Evolutionary conservation across 2,329 filamentous ascomycete species (phyloP).

Genomic region (Purpureocillium takamizusanense): DNA sequence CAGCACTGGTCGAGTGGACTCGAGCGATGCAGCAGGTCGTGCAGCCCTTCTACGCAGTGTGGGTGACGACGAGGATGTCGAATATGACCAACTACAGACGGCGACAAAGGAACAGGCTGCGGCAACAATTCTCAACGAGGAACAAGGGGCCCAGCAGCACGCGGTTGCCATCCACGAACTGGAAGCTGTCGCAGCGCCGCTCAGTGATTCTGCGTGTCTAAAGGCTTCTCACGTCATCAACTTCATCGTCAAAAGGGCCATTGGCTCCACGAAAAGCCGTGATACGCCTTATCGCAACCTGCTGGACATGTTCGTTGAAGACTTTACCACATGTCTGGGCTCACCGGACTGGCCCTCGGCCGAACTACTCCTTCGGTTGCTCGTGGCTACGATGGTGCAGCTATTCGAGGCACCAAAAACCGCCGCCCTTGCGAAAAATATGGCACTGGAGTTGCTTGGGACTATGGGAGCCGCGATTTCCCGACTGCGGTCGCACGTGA

Average conservation of each 20-base stretch:
- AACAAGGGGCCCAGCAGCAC: conserved; percentile 43
- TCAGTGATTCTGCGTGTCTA: conserved; percentile 60
- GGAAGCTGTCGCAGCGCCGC: conserved; percentile 44
- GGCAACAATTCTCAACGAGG: conserved; percentile 41
- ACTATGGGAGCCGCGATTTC: conserved; percentile 87
- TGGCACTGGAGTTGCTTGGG: conserved; percentile 85
- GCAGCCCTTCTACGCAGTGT: conserved; percentile 29
- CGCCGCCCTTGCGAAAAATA: conserved; percentile 73
- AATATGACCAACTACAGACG: conserved; percentile 15
- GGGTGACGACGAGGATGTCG: conserved; percentile 28
- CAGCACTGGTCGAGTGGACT: conserved; percentile 59
- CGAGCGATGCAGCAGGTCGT: conserved; percentile 27
- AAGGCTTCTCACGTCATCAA: conserved; percentile 77
- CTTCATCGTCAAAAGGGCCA: conserved; percentile 79
- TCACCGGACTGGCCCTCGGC: conserved; percentile 91
- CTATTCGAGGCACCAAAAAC: conserved; percentile 77
- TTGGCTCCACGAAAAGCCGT: conserved; percentile 82
- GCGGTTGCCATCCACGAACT: conserved; percentile 50
- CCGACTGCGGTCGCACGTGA: conserved; percentile 65
- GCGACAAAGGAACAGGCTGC: conserved; percentile 20
- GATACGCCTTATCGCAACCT: conserved; percentile 94
- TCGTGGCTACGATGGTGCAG: conserved; percentile 71
- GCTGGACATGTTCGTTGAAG: conserved; percentile 89
- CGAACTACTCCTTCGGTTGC: conserved; percentile 69
- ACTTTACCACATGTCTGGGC: conserved; percentile 82